These are phyloP conservation scores for Leccinum angustisporum DNA, from an alignment of 1,284 basidiomycete species.

Conservation along the genomic window DNA sequence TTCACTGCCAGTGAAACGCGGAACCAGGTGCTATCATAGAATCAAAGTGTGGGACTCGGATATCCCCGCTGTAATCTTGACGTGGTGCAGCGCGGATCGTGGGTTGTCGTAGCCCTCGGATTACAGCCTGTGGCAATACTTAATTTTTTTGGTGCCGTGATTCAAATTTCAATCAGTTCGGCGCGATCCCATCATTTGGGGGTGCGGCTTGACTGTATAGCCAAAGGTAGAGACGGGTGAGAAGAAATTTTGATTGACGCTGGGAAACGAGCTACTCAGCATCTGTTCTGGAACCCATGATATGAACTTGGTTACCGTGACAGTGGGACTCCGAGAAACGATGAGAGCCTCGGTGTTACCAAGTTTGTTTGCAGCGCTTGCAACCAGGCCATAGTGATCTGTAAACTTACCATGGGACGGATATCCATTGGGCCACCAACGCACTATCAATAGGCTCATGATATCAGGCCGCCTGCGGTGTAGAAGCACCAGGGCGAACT, in stretches of 20 bases:
- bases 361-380: neutral
- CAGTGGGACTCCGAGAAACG: neutral
- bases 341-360: neutral
- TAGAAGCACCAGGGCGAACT: neutral
- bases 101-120: constrained; percentile 8
- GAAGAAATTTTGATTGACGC: constrained; percentile 8
- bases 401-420: neutral
- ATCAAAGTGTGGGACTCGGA: constrained; percentile 1
- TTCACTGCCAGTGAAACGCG: neutral
- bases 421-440: neutral
- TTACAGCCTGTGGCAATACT: constrained; percentile 7
- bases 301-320: neutral
- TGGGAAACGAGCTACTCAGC: constrained; percentile 1
- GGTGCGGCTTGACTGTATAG: constrained; percentile 2
- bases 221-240: neutral
- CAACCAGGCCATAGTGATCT: neutral
- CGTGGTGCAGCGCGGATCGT: constrained; percentile 3
- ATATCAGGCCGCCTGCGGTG: neutral
- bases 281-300: neutral
- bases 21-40: neutral
- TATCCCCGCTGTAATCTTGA: constrained; percentile 13
- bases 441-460: neutral
- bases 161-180: constrained; percentile 16
- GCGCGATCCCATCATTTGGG: constrained; percentile 19
- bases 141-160: constrained; percentile 8